A percentile compares a stretch with the other conserved stretches of the same genome.
Evolutionary conservation across 108 stramenopile genomes (phyloP).

Genomic region (Cyclotella atomus): DNA sequence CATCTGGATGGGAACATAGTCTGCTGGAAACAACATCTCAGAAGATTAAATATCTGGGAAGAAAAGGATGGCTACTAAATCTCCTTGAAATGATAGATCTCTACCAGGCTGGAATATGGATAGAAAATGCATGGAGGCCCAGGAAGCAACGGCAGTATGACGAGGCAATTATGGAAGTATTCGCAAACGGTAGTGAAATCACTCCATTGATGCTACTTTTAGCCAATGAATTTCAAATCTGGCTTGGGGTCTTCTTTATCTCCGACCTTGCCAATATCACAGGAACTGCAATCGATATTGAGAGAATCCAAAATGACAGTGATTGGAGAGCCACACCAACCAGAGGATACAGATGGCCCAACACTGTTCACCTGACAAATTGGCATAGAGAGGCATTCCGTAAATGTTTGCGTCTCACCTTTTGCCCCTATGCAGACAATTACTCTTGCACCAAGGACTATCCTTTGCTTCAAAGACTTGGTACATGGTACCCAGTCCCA

Average conservation of each 20-base stretch:
- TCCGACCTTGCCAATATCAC: not conserved
- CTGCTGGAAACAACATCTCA: not conserved
- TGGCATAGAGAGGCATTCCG: not conserved
- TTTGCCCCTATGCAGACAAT: not conserved
- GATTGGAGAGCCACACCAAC: not conserved
- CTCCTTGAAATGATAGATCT: not conserved
- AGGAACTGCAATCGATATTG: not conserved
- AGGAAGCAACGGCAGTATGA: not conserved
- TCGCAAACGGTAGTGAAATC: not conserved
- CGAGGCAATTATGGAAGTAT: not conserved
- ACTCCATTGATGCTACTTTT: not conserved
- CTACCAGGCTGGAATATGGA: not conserved
- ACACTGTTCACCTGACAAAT: not conserved
- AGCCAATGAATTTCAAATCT: not conserved
- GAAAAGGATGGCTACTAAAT: not conserved
- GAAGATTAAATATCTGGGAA: not conserved
- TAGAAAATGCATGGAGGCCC: constrained; percentile 3
- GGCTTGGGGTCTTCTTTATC: not conserved
- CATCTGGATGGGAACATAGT: not conserved
- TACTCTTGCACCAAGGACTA: not conserved
- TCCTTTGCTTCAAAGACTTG: not conserved
- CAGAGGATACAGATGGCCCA: not conserved
- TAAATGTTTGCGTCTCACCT: not conserved
- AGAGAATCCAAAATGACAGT: not conserved
- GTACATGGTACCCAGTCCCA: not conserved